Conservation (phyloP, 495 filamentous ascomycete species). For the Hypoxylon subgilvum region DNA sequence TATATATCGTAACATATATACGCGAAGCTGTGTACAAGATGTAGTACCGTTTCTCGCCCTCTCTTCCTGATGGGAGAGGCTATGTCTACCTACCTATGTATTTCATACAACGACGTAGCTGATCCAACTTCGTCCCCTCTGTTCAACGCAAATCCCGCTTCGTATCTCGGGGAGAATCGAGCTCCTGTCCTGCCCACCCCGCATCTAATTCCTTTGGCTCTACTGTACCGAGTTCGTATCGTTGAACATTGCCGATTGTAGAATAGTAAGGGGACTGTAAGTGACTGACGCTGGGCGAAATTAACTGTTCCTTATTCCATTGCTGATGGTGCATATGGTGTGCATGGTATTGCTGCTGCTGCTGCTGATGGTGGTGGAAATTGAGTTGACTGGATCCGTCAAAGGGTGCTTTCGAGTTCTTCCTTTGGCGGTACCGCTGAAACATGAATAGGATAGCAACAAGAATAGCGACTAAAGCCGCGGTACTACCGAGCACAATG, state of each 20-base stretch:
- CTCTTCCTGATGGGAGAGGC: too few species aligned
- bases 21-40: too few species aligned
- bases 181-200: constrained; percentile 20
- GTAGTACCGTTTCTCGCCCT: too few species aligned
- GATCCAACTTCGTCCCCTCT: not conserved
- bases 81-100: too few species aligned
- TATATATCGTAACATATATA: too few species aligned
- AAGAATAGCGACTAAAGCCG: constrained; percentile 3
- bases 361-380: not conserved
- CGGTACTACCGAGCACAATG: constrained; percentile 18
- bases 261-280: constrained; percentile 6
- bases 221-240: constrained; percentile 13
- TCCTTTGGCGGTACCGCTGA: constrained; percentile 12
- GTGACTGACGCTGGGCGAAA: constrained; percentile 3
- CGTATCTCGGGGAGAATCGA: not conserved
- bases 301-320: constrained; percentile 10
- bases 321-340: too few species aligned
- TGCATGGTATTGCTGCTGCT: too few species aligned
- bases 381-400: not conserved
- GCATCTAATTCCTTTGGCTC: constrained; percentile 19
- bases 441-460: constrained; percentile 7
- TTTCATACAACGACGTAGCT: too few species aligned
- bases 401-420: not conserved
- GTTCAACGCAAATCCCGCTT: not conserved
- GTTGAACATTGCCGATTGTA: not conserved